A percentile compares a stretch with the other conserved stretches of the same genome.
Evolutionary conservation across 768 basidiomycete genomes (phyloP).

Genomic region (Tulasnella sp.): DNA sequence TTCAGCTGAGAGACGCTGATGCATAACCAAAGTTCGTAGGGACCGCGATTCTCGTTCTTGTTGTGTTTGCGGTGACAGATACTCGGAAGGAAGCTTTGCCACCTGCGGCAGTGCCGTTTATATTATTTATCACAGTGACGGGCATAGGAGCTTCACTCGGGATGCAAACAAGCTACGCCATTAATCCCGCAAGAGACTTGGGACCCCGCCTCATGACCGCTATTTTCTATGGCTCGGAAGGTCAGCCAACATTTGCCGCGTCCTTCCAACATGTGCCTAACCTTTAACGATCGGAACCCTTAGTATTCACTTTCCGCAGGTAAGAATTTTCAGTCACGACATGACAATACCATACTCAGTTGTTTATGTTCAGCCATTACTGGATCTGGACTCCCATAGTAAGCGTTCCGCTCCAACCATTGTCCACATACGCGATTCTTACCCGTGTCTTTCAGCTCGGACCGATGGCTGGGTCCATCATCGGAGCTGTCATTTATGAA

Average conservation of each 20-base stretch:
- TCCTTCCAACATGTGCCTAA: not conserved
- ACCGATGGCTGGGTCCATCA: not conserved
- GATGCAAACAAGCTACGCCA: constrained; percentile 61
- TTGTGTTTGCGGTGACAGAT: constrained; percentile 54
- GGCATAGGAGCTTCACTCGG: constrained; percentile 59
- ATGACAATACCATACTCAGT: not conserved
- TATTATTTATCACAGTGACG: constrained; percentile 54
- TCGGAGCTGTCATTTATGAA: not conserved
- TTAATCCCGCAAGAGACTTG: constrained; percentile 70
- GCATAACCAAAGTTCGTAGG: constrained; percentile 50
- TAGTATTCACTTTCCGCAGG: constrained; percentile 27
- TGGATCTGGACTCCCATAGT: constrained; percentile 64
- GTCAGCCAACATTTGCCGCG: constrained; percentile 34
- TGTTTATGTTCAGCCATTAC: constrained; percentile 54
- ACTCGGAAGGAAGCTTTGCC: constrained; percentile 50
- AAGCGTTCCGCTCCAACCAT: not conserved
- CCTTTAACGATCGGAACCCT: not conserved
- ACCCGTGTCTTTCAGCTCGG: not conserved
- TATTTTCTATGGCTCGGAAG: constrained; percentile 51
- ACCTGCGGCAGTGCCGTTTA: constrained; percentile 52
- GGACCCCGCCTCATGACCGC: constrained; percentile 65
- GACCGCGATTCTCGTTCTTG: constrained; percentile 53
- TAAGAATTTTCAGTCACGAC: not conserved
- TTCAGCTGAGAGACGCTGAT: not conserved
- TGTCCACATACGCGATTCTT: not conserved